Percentiles rank a stretch among this genome's conserved stretches.
Evolutionary conservation across 2,329 filamentous ascomycete genomes (phyloP).

Genomic region (Coccinonectria pachysandricola): DNA sequence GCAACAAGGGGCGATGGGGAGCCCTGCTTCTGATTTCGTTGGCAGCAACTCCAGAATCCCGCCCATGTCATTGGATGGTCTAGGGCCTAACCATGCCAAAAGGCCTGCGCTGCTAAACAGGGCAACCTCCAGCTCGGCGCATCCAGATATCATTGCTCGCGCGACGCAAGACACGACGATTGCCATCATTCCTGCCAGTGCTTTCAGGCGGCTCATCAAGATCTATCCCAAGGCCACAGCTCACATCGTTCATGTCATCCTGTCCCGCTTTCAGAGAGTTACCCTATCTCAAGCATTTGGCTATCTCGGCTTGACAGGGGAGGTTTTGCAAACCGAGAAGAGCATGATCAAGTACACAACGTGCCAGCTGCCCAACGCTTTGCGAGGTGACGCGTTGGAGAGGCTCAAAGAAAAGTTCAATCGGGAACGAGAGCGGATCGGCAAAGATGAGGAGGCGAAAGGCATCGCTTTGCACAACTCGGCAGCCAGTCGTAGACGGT

Average conservation of each 20-base stretch:
- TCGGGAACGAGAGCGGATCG: constrained; percentile 71
- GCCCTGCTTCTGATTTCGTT: constrained; percentile 6
- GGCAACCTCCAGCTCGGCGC: constrained; percentile 60
- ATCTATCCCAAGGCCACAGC: constrained; percentile 94
- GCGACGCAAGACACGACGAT: constrained; percentile 96
- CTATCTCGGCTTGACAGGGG: constrained; percentile 83
- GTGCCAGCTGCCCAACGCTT: constrained; percentile 82
- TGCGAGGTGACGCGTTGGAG: constrained; percentile 73
- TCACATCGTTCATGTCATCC: constrained; percentile 94
- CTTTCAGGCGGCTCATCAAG: constrained; percentile 82
- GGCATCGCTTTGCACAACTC: constrained; percentile 92
- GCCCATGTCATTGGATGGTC: constrained; percentile 59
- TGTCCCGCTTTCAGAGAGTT: constrained; percentile 87
- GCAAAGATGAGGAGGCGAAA: constrained; percentile 68
- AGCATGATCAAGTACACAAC: constrained; percentile 89
- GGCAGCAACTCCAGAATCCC: constrained; percentile 48
- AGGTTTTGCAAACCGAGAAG: constrained; percentile 86
- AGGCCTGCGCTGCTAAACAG: constrained; percentile 34
- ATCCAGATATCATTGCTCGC: constrained; percentile 94
- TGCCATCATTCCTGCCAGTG: constrained; percentile 93
- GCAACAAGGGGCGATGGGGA: constrained; percentile 8
- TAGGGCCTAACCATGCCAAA: constrained; percentile 17
- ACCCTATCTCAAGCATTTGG: constrained; percentile 91
- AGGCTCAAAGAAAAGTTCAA: constrained; percentile 89
- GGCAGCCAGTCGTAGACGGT: constrained; percentile 52